A percentile compares a stretch with the other conserved stretches of the same genome.
Conservation (phyloP, 345 rosid genomes). For the Eucalyptus paniculata region DNA sequence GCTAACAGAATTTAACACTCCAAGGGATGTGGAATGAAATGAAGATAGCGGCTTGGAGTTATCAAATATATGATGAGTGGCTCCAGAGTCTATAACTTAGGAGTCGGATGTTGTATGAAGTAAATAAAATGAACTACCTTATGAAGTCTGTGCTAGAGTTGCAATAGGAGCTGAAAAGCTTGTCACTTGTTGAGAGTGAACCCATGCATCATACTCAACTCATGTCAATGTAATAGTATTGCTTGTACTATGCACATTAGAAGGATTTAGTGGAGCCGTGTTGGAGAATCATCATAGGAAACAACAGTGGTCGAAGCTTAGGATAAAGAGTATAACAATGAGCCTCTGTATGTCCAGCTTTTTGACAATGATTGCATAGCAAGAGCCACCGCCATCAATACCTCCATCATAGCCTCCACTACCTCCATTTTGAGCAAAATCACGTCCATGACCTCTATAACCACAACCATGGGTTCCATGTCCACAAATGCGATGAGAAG, state of each 20-base stretch:
- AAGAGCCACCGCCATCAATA: accelerated
- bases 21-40: not conserved
- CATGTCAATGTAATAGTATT: not conserved
- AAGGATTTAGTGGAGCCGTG: accelerated
- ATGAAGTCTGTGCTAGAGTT: not conserved
- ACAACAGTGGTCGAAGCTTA: accelerated
- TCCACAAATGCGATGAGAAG: not conserved
- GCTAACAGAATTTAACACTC: not conserved
- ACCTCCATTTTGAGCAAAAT: not conserved
- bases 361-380: not conserved
- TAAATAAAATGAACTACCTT: not conserved
- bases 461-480: not conserved
- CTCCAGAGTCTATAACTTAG: not conserved
- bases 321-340: not conserved
- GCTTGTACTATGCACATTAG: not conserved
- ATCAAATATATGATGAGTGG: not conserved
- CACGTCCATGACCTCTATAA: accelerated
- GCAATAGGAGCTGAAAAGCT: not conserved
- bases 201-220: not conserved
- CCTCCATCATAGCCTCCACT: not conserved
- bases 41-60: not conserved
- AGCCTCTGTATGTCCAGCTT: accelerated
- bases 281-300: not conserved
- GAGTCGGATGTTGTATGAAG: accelerated
- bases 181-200: not conserved